Base-by-base conservation (phyloP, 805 yeast species). In the Sugiyamaella marilandica region DNA sequence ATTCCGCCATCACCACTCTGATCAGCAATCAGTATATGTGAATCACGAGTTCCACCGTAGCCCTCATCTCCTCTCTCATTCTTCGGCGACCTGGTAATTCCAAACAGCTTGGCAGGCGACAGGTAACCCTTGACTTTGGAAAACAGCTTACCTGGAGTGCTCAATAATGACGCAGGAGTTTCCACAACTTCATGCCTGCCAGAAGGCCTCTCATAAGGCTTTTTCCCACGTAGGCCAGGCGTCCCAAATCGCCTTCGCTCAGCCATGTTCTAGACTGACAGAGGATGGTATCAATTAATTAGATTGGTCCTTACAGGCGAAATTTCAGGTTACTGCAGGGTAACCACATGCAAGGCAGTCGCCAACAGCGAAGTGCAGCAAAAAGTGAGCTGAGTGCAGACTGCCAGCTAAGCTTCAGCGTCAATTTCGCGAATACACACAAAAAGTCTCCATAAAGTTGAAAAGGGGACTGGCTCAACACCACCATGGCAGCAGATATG, bases 61-160 rank as follows among this genome's bases (percentile, higher is more conserved):
- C 14, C 37, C 2, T 46, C 47, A 10, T 45, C 18, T 4, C 24
- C n/a, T 13, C n/a, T 34, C 9, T 34, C 37, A 7, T 5, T 16
- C 24, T 13, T 21, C 5, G 43, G 19, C 5, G 24, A 16, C 14
- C 32, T 34, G 5, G 21, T 26, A 32, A 13, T 9, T 13, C 36
- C 45, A 21, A 49, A 49, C 8, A 51, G 33, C 35, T 55, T 37
- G 9, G 55, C 31, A 9, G 57, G 57, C 29, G 57, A 41, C 18
- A 55, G 41, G 18, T 47, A 33, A 11, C 43, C 47, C 34, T 48
- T 47, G 26, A 55, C 50, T 45, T 37, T 45, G 13, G 57, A 55
- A 26, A 55, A 45, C n/a, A 55, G 19, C 19, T 50, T 37, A 2
- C 50, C 47, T 26, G 53, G 55, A 5, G 55, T 58, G 32, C 61